These are phyloP conservation scores for Schizosaccharomyces osmophilus DNA, from an alignment of 805 yeast genomes.

Conservation along the genomic window DNA sequence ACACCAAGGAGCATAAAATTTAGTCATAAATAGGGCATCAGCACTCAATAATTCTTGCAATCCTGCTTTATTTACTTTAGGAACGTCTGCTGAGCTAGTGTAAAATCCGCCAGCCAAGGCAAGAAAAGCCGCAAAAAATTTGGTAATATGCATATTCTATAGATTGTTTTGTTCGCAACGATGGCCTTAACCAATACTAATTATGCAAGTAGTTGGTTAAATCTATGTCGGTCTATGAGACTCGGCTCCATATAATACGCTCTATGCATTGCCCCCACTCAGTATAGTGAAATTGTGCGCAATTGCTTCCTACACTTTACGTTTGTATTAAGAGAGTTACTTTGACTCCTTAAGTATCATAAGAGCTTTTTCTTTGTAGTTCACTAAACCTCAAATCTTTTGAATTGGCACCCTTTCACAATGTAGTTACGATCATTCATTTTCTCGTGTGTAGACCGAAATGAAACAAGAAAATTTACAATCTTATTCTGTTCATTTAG, in stretches of 20 bases:
- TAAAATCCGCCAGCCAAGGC: not conserved
- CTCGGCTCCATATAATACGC: not conserved
- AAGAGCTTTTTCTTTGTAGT: too few relatives aligned
- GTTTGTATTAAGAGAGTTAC: too few relatives aligned
- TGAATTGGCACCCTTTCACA: too few relatives aligned
- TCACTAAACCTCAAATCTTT: too few relatives aligned
- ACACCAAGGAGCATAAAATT: slow-evolving; percentile 83
- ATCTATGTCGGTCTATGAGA: not conserved
- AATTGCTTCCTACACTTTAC: too few relatives aligned
- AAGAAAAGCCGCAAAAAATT: not conserved
- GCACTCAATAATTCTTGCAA: not conserved
- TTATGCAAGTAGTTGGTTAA: not conserved
- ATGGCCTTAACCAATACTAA: too few relatives aligned
- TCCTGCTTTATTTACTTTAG: not conserved
- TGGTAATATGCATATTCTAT: not conserved
- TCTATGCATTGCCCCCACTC: not conserved
- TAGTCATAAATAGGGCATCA: slow-evolving; percentile 48
- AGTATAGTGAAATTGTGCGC: not conserved
- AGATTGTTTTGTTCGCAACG: not conserved
- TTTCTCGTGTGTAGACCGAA: too few relatives aligned
- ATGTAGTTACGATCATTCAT: too few relatives aligned
- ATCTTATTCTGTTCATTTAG: too few relatives aligned
- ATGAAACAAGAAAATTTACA: too few relatives aligned
- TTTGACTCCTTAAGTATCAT: too few relatives aligned
- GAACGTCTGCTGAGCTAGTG: not conserved